Evolutionary conservation across 2,329 filamentous ascomycete species (phyloP).

Genomic region (Paecilomyces dactylethromorphus): DNA sequence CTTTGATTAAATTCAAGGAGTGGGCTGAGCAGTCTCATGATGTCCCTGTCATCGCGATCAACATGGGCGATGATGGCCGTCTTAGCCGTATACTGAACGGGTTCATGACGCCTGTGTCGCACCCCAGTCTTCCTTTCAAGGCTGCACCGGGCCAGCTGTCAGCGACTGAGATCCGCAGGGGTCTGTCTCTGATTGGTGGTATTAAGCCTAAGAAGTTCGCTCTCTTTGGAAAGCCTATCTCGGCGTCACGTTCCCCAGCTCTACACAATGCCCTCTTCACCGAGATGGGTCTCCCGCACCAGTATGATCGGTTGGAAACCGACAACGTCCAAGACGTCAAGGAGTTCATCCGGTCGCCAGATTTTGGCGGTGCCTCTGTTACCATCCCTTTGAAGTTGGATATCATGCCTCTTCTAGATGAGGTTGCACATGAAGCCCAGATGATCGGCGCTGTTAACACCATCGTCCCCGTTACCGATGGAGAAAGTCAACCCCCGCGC

Average conservation of each 20-base stretch:
- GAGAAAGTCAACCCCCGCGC: conserved; percentile 37
- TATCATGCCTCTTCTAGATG: conserved; percentile 73
- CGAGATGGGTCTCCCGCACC: conserved; percentile 71
- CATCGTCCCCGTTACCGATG: conserved; percentile 58
- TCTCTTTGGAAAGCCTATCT: conserved; percentile 80
- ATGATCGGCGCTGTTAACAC: conserved; percentile 93
- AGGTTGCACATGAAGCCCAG: conserved; percentile 69
- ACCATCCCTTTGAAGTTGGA: conserved; percentile 94
- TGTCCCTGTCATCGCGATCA: conserved; percentile 86
- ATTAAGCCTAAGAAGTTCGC: conserved; percentile 72
- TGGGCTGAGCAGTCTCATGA: conserved; percentile 67
- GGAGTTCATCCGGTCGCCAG: conserved; percentile 58
- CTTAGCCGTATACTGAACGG: conserved; percentile 83
- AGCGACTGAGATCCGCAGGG: conserved; percentile 77
- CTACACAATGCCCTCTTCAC: conserved; percentile 83
- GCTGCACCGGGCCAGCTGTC: conserved; percentile 92
- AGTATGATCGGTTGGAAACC: conserved; percentile 74
- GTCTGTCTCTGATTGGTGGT: conserved; percentile 70
- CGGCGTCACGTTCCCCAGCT: conserved; percentile 74
- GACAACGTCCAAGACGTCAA: conserved; percentile 54
- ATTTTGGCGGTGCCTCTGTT: conserved; percentile 90
- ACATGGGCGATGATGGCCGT: conserved; percentile 86
- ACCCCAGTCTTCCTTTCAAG: conserved; percentile 81
- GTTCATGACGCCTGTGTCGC: conserved; percentile 92
- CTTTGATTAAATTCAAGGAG: conserved; percentile 72